Evolutionary conservation across 106 monocot species (phyloP).

Genomic region (Allium sativum): DNA sequence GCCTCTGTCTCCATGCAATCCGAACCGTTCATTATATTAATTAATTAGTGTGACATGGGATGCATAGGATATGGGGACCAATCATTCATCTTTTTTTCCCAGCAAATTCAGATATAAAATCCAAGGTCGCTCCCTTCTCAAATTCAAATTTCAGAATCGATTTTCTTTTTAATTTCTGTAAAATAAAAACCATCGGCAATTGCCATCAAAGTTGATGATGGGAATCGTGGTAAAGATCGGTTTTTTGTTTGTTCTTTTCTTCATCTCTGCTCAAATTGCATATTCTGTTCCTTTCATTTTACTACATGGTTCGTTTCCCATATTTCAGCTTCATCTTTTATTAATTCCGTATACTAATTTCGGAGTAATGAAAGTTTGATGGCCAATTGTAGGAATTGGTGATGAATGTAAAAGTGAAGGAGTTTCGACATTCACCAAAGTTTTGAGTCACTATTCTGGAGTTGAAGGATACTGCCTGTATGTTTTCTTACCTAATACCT

Average conservation of each 20-base stretch:
- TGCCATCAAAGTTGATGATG: neutral
- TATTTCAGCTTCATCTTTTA: neutral
- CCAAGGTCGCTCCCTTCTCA: no score
- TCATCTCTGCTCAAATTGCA: slow-evolving; percentile 7
- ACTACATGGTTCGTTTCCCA: slow-evolving; percentile 27
- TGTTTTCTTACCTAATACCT: neutral
- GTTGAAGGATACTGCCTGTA: slow-evolving; percentile 38
- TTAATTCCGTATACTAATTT: neutral
- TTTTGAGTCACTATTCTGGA: slow-evolving; percentile 28
- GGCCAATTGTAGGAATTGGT: slow-evolving; percentile 21
- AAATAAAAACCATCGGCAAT: no score
- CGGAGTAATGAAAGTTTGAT: neutral
- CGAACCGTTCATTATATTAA: no score
- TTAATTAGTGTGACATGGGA: no score
- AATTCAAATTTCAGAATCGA: no score
- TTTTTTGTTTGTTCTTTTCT: neutral
- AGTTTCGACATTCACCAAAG: slow-evolving; percentile 24
- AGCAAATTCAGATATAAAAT: no score
- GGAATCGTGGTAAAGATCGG: neutral
- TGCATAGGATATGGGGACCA: no score
- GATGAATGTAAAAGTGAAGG: slow-evolving; percentile 35
- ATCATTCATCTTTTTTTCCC: no score
- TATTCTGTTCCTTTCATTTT: slow-evolving; percentile 41
- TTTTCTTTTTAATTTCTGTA: no score
- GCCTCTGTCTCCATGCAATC: no score